Base-by-base conservation (phyloP, 2,329 filamentous ascomycete genomes). In the Fusarium sp. region DNA sequence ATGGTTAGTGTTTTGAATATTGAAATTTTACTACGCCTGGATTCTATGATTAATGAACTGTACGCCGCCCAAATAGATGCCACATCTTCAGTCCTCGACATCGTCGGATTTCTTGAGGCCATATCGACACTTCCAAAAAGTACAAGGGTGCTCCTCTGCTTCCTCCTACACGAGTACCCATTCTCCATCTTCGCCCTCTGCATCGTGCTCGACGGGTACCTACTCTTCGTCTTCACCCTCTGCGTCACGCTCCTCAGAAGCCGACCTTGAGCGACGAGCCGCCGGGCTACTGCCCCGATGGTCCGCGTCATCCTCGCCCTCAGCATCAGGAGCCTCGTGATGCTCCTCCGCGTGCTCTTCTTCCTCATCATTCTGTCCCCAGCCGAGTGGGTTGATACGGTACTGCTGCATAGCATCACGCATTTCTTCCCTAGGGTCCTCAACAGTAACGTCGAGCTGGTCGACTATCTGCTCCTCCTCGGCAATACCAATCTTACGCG, bases 401-500 rank as follows among this genome's bases (percentile, higher is more conserved):
- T 85, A 90, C 52, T 81, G 75, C 58, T 82, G 81, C 78, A 89
- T 85, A 65, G 84, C 81, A n/a, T 80, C 79, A 44, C 77, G 80
- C 74, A 87, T 83, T 15, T 85, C 83, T 45, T 88, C 86, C 31
- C 81, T 82, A 9, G 88, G 87, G 42, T 89, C 87, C 33, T 84
- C 81, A 15, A 91, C 81, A 10, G 80, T 82, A 24, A 89, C 79
- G 52, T 88, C 84, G 47, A 89, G 79, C 70, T 88, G 83, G 69
- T 89, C 87, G 14, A 89, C 80, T 39, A 84, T 82, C 71, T 85
- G 81, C 68, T 85, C 83, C 58, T 85, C 82, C 54, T 85, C 81
- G 36, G 85, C 83, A 36, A 84, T 76, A 59, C 83, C 84, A 44
- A 81, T 80, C 33, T 81, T 86, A 46, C 86, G 85, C 45, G 87